Base-by-base conservation (phyloP, 2,329 filamentous ascomycete genomes). In the Aspergillus sojae region DNA sequence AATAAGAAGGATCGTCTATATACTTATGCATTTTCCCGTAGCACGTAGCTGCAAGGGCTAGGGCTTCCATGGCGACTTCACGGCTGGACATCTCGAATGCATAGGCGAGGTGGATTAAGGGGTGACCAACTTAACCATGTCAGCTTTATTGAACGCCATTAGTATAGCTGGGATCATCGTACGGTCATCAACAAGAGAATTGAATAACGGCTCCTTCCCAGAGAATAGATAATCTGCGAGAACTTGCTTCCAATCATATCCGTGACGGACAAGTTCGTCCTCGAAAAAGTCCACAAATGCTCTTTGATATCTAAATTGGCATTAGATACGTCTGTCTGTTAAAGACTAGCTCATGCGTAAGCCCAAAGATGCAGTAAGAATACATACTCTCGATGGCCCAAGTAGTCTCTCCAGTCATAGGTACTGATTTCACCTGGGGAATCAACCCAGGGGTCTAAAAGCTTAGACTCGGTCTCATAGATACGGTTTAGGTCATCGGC, bases 271-370 rank as follows among this genome's bases (percentile, higher is more conserved):
- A 34, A 98, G 82, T 72, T 93, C 88, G 75, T 99, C 95, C 76
- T 99, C 95, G 74, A 96, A 98, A 75, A 95, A 98, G 76, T 99
- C 94, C 61, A 99, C 83, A 74, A 90, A 99, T 0, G 93, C 94
- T 64, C 94, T 87, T 78, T 99, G 93, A 74, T 96, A 97, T 66
- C 83, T 87, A 71, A 11, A 34, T 28, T 28, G 21, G 16, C 6
- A 1, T 34, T 50, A 9, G 6, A 54, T 12, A 45, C 21, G n/a
- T 43, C 16, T 11, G 14, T 39, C 10, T 12, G 39, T 36, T 14
- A 23, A 56, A 23, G 30, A 2, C 9, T 21, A 53, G 10, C 5
- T 46, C 32, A 36, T 26, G 10, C 26, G 45, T n/a, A 32, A 56
- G 57, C 10, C 30, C n/a, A 30, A 45, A 60, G 34, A 45, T 60